phyloP scores from a whole-genome alignment of 208 protist species.

The Jaenimonas drosophilae region DNA sequence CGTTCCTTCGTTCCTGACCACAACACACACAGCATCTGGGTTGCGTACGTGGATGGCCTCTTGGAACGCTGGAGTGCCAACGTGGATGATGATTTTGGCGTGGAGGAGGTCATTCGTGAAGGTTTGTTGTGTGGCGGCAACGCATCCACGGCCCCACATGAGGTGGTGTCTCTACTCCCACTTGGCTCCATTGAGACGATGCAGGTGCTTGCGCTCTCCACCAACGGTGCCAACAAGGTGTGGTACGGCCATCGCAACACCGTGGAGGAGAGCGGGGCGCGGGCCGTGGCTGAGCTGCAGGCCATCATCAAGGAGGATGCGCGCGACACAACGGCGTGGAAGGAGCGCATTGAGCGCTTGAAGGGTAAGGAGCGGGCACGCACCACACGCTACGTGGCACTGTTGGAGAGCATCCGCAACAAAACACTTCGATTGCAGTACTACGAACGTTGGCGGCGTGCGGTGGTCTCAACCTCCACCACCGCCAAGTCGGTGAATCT shows the following conservation, averaged over 20 bases:
- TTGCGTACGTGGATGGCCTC: conserved; percentile 65
- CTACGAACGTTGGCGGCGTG: conserved; percentile 44
- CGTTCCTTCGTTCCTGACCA: conserved; percentile 39
- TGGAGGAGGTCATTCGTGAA: conserved; percentile 65
- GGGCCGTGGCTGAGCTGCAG: conserved; percentile 42
- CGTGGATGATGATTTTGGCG: conserved; percentile 75
- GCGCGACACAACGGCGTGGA: conserved; percentile 61
- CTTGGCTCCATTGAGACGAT: conserved; percentile 60
- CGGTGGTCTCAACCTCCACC: conserved; percentile 5
- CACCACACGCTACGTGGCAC: conserved; percentile 37
- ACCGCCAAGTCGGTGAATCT: conserved; percentile 6
- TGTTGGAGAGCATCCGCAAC: conserved; percentile 45
- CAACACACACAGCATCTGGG: conserved; percentile 57
- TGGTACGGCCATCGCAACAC: conserved; percentile 76
- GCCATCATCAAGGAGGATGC: conserved; percentile 58
- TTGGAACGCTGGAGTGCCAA: conserved; percentile 81
- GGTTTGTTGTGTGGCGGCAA: conserved; percentile 10
- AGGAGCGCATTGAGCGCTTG: conserved; percentile 26
- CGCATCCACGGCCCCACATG: too few species aligned
- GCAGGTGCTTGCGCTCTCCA: conserved; percentile 70
- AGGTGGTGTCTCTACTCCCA: conserved; percentile 24
- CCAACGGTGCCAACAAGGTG: conserved; percentile 81
- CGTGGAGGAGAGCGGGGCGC: conserved; percentile 43
- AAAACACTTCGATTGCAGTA: conserved; percentile 44
- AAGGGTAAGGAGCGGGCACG: conserved; percentile 51